Evolutionary conservation across 2,329 filamentous ascomycete genomes (phyloP).

Genomic region (Incumbomyces lentus): DNA sequence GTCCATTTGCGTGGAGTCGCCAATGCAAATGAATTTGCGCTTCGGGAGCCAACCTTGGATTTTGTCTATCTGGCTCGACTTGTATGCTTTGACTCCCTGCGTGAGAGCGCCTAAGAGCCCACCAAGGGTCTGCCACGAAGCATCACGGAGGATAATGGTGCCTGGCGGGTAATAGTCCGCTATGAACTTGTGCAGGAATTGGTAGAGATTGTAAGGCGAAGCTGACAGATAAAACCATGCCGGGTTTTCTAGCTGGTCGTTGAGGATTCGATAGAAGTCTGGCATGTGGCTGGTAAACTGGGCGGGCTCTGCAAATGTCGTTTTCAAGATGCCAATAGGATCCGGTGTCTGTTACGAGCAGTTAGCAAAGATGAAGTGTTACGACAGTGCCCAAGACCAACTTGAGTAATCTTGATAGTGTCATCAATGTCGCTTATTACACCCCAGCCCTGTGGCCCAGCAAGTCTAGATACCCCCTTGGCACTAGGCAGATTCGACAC

Average conservation of each 20-base stretch:
- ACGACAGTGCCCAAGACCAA: not conserved
- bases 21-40: slow-evolving; percentile 71
- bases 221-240: slow-evolving; percentile 91
- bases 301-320: slow-evolving; percentile 72
- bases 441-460: slow-evolving; percentile 68
- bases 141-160: slow-evolving; percentile 73
- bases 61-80: slow-evolving; percentile 67
- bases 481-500: slow-evolving; percentile 46
- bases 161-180: slow-evolving; percentile 61
- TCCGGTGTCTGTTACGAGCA: slow-evolving; percentile 64
- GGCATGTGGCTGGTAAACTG: slow-evolving; percentile 70
- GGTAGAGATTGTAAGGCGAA: slow-evolving; percentile 88
- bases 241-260: slow-evolving; percentile 46
- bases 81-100: slow-evolving; percentile 68
- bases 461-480: slow-evolving; percentile 61
- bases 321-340: slow-evolving; percentile 66
- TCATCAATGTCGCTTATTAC: slow-evolving; percentile 88
- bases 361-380: no score
- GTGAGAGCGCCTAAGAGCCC: slow-evolving; percentile 73
- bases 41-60: slow-evolving; percentile 69
- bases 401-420: slow-evolving; percentile 59
- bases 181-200: slow-evolving; percentile 69
- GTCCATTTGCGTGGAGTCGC: slow-evolving; percentile 84
- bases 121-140: slow-evolving; percentile 72
- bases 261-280: slow-evolving; percentile 62